Evolutionary conservation across 768 basidiomycete species (phyloP), one percentile per base, ranked within the genome.

Genomic region (Leccinum variicolor): DNA sequence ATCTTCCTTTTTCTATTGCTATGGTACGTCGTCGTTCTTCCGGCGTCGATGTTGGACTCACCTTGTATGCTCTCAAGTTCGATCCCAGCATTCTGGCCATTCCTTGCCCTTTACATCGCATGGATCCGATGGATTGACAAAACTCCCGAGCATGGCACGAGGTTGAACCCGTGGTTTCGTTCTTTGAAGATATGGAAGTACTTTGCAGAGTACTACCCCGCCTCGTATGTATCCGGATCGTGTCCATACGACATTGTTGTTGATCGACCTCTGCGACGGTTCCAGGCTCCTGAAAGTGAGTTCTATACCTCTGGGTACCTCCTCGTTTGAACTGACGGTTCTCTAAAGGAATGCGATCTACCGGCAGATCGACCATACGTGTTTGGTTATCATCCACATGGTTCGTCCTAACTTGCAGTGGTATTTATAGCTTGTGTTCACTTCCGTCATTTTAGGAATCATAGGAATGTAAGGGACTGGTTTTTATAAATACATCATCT

Each of bases 351-450:
- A 75, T 87, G 85, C 34, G 92, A 96, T 62, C 80, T 99, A 23
- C 94, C 96, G 1, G 77, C 96, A 11, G 92, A 97, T 71, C 78
- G 94, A 61, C 88, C 92, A 19, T 99, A 99, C 74, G 83, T 99
- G 14, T 99, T 99, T 74, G 97, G 96, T 8, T 98, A 98, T 73
- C 97, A 99, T 73, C 97, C 97, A 17, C 97, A 99, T 73, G 97
- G 95, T 87, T 58, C 33, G 82, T 69, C 48, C 55, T 45, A 31
- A 10, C 21, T 8, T 21, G n/a, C 1, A 17, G 4, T 58, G 34
- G 21, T 58, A 28, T 47, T 45, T 4, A 14, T 21, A 25, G 1
- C 11, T 19, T 6, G 10, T 19, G 4, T 45, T 68, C 13, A 66
- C 54, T 46, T 9, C 6, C n/a, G 49, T 15, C 7, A 43, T 48